A percentile compares a stretch with the other conserved stretches of the same genome.
phyloP scores from a whole-genome alignment of 2,329 filamentous ascomycete species.

The Sarocladium oryzae region DNA sequence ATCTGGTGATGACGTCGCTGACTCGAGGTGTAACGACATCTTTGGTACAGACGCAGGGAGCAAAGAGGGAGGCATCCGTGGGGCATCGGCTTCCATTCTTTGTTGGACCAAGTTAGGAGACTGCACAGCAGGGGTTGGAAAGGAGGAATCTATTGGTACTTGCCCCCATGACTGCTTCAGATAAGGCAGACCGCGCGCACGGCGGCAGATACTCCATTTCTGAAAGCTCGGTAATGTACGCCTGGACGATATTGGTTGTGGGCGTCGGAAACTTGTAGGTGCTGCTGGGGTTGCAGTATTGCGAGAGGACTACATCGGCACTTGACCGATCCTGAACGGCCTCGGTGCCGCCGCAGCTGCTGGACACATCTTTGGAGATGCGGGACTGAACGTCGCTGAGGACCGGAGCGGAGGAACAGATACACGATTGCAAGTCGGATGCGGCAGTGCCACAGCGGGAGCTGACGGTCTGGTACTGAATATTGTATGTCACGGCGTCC shows the following conservation, averaged over 20 bases:
- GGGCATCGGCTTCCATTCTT: conserved; percentile 31
- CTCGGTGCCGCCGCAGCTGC: conserved; percentile 37
- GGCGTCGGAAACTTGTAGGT: conserved; percentile 35
- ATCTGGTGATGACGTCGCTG: conserved; percentile 35
- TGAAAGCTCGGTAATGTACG: conserved; percentile 45
- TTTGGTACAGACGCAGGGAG: conserved; percentile 47
- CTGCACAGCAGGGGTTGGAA: not conserved
- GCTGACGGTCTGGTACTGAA: conserved; percentile 35
- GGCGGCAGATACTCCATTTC: conserved; percentile 30
- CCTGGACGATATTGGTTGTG: conserved; percentile 31
- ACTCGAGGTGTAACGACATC: conserved; percentile 38
- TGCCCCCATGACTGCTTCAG: conserved; percentile 25
- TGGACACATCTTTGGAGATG: no score
- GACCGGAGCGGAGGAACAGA: conserved; percentile 37
- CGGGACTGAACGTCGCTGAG: conserved; percentile 24
- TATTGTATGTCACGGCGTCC: conserved; percentile 36
- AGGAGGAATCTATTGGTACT: no score
- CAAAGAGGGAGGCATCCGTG: conserved; percentile 32
- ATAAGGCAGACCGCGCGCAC: conserved; percentile 28
- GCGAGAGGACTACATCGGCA: conserved; percentile 35
- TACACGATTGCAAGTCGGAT: conserved; percentile 41
- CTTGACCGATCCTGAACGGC: conserved; percentile 40
- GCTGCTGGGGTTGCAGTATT: conserved; percentile 41
- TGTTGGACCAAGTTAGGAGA: conserved; percentile 8
- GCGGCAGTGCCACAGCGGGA: conserved; percentile 32